These are phyloP conservation scores for Adansonia madagascariensis DNA, from an alignment of 441 rosid genomes.

Conservation along the genomic window DNA sequence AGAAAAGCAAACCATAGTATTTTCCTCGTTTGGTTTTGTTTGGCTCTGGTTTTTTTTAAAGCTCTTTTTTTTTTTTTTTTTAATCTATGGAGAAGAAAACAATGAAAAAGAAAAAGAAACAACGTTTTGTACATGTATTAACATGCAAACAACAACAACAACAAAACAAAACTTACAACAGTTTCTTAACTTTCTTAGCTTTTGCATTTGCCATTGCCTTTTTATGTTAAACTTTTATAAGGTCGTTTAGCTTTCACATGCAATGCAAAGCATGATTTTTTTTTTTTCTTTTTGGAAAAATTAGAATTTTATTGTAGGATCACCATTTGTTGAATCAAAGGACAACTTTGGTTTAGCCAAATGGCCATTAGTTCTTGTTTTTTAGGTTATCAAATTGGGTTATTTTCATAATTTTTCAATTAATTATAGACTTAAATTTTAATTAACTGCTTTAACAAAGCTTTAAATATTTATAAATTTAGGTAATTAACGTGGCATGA, in stretches of 20 bases:
- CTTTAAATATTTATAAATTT: neutral
- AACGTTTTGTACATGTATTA: neutral
- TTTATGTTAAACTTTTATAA: neutral
- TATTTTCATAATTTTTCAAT: neutral
- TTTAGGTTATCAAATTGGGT: neutral
- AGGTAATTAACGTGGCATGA: neutral
- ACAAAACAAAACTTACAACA: neutral
- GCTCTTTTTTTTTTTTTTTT: neutral
- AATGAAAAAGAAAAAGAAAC: constrained; percentile 8
- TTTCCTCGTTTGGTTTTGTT: constrained; percentile 17
- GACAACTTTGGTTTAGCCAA: neutral
- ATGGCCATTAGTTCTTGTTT: neutral
- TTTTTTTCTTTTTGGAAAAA: neutral
- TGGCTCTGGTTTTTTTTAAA: constrained; percentile 13
- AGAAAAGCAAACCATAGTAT: constrained; percentile 40
- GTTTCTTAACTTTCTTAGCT: neutral
- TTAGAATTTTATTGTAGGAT: neutral
- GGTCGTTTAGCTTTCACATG: neutral
- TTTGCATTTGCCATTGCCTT: neutral
- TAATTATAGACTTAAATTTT: neutral
- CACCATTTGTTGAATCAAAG: neutral
- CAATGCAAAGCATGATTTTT: neutral
- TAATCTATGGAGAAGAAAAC: constrained; percentile 38
- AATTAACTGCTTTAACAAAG: neutral
- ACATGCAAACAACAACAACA: neutral